These are phyloP conservation scores for Aspergillus luchuensis DNA, from an alignment of 2,329 filamentous ascomycete genomes.

Conservation along the genomic window DNA sequence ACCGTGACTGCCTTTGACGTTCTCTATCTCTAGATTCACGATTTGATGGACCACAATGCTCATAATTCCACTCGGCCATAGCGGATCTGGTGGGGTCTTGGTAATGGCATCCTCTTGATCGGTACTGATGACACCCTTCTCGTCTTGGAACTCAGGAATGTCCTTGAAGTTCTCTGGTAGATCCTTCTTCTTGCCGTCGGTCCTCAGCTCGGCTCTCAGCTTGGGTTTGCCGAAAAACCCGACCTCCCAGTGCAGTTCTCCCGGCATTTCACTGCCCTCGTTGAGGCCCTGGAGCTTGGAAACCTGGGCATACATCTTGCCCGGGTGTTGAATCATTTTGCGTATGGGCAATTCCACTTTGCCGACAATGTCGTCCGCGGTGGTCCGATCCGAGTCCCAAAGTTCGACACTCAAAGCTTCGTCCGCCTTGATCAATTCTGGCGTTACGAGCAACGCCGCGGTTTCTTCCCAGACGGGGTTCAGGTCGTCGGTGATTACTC, in stretches of 20 bases:
- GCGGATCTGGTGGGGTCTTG: conserved; percentile 89
- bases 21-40: conserved; percentile 88
- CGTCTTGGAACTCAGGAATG: conserved; percentile 77
- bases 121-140: conserved; percentile 76
- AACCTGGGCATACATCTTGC: conserved; percentile 86
- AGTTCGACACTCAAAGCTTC: conserved; percentile 92
- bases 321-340: conserved; percentile 90
- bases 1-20: conserved; percentile 81
- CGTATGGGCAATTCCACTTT: conserved; percentile 93
- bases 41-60: conserved; percentile 90
- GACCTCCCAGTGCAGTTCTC: conserved; percentile 92
- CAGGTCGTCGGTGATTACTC: conserved; percentile 90
- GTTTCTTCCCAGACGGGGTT: conserved; percentile 93
- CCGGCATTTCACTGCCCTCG: conserved; percentile 84
- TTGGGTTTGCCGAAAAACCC: conserved; percentile 92
- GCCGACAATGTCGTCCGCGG: conserved; percentile 90
- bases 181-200: conserved; percentile 79
- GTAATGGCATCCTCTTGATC: conserved; percentile 80
- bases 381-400: conserved; percentile 93
- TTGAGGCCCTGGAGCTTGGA: conserved; percentile 83
- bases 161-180: conserved; percentile 74
- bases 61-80: conserved; percentile 90
- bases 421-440: conserved; percentile 87
- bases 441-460: conserved; percentile 79
- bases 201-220: conserved; percentile 79